phyloP scores from a whole-genome alignment of 495 filamentous ascomycete species.

The Penicillium fimorum region DNA sequence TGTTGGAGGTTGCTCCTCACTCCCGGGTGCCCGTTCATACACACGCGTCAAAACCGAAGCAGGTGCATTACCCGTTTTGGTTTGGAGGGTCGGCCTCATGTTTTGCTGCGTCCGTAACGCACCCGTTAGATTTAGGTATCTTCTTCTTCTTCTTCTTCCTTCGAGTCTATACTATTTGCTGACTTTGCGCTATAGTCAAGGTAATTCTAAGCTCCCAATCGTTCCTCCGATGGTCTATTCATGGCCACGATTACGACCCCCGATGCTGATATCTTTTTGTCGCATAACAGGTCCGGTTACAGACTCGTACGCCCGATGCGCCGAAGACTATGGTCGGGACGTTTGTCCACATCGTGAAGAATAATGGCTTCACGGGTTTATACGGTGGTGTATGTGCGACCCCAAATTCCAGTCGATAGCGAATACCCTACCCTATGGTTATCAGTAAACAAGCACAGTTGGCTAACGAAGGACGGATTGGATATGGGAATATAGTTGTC shows the following conservation, averaged over 20 bases:
- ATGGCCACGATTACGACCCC: slow-evolving; percentile 5
- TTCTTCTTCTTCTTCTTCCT: slow-evolving; percentile 5
- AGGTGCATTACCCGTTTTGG: slow-evolving; percentile 81
- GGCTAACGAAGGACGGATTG: slow-evolving; percentile 16
- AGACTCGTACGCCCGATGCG: slow-evolving; percentile 68
- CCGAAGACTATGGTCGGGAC: slow-evolving; percentile 77
- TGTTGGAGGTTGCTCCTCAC: slow-evolving; percentile 33
- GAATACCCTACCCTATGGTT: not conserved
- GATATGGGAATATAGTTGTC: slow-evolving; percentile 59
- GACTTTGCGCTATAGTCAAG: slow-evolving; percentile 44
- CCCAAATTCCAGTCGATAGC: not conserved
- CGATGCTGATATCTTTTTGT: slow-evolving; percentile 18
- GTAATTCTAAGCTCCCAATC: slow-evolving; percentile 32
- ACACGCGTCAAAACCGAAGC: slow-evolving; percentile 31
- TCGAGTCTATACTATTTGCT: slow-evolving; percentile 14
- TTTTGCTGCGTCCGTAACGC: slow-evolving; percentile 84
- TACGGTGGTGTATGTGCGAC: slow-evolving; percentile 68
- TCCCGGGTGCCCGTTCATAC: slow-evolving; percentile 26
- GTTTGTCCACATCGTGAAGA: slow-evolving; percentile 69
- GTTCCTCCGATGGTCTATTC: slow-evolving; percentile 9
- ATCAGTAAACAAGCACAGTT: not conserved
- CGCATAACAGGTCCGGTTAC: slow-evolving; percentile 71
- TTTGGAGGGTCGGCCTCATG: slow-evolving; percentile 91
- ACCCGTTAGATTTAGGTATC: slow-evolving; percentile 74
- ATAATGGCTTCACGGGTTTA: slow-evolving; percentile 68